These are phyloP conservation scores for Pseudogymnoascus sp. DNA, from an alignment of 2,329 filamentous ascomycete genomes.

Conservation along the genomic window DNA sequence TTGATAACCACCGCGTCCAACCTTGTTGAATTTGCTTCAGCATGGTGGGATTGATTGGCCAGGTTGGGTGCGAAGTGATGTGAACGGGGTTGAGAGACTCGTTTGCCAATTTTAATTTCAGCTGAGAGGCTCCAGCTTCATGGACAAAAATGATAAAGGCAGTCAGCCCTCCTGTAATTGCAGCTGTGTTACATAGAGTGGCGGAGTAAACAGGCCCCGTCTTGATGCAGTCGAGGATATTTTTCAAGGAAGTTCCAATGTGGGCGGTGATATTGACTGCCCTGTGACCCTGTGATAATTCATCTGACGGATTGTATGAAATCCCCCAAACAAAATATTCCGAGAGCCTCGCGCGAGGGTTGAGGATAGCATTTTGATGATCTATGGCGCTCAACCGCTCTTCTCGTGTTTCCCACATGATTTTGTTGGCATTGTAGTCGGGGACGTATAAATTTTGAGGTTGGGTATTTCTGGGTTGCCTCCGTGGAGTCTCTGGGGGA, in stretches of 20 bases:
- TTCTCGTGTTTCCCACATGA: background rate
- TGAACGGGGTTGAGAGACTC: background rate
- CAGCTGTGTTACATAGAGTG: background rate
- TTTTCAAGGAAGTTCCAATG: background rate
- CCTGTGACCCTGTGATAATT: background rate
- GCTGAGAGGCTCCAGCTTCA: background rate
- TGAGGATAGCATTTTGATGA: background rate
- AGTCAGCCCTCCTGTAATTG: background rate
- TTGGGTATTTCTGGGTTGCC: background rate
- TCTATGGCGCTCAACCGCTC: background rate
- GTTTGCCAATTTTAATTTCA: background rate
- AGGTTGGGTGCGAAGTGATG: background rate
- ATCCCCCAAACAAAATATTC: conserved; percentile 2
- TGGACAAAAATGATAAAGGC: background rate
- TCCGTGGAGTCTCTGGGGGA: background rate
- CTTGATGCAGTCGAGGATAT: background rate
- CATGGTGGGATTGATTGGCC: background rate
- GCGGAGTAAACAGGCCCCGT: background rate
- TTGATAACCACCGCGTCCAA: background rate
- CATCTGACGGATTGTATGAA: background rate
- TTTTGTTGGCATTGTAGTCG: background rate
- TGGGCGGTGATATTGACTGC: background rate
- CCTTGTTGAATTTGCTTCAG: background rate
- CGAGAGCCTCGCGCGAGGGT: background rate
- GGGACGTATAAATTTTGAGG: background rate